A percentile compares a stretch with the other conserved stretches of the same genome.
Conservation (phyloP, 257 asterid species). For the Solanum habrochaites region DNA sequence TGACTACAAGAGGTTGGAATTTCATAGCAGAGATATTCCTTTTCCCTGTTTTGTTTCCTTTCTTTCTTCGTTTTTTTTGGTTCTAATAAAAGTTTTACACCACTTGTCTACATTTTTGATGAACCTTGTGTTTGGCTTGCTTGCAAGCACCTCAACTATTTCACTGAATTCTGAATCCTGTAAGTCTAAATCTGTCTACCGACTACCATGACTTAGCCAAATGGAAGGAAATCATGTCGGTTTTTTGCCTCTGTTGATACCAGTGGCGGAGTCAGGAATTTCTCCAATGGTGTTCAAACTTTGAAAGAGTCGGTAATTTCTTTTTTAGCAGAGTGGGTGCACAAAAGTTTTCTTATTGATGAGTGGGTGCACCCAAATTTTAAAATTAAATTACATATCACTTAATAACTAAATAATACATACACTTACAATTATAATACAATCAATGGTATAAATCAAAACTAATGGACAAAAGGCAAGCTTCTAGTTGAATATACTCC, state of each 20-base stretch:
- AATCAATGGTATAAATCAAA: too few species aligned
- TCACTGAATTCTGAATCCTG: neutral
- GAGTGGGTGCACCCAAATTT: too few species aligned
- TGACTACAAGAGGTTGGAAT: neutral
- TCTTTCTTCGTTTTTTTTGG: neutral
- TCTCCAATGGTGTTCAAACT: too few species aligned
- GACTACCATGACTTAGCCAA: neutral
- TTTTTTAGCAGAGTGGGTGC: too few species aligned
- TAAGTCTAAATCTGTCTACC: neutral
- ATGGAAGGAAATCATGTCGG: neutral
- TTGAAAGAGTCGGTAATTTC: too few species aligned
- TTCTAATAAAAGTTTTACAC: neutral
- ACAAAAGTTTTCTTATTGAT: too few species aligned
- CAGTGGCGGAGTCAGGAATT: too few species aligned
- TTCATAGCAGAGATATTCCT: neutral
- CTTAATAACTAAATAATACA: too few species aligned
- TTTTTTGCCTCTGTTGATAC: neutral
- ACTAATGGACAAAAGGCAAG: too few species aligned
- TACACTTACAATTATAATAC: too few species aligned
- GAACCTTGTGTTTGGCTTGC: neutral
- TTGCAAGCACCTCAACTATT: neutral
- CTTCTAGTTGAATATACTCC: too few species aligned
- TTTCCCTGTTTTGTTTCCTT: neutral
- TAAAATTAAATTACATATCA: too few species aligned
- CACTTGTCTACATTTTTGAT: neutral